A percentile compares a stretch with the other conserved stretches of the same genome.
phyloP scores from a whole-genome alignment of 2,329 filamentous ascomycete species.

The Trichoderma oligosporum region DNA sequence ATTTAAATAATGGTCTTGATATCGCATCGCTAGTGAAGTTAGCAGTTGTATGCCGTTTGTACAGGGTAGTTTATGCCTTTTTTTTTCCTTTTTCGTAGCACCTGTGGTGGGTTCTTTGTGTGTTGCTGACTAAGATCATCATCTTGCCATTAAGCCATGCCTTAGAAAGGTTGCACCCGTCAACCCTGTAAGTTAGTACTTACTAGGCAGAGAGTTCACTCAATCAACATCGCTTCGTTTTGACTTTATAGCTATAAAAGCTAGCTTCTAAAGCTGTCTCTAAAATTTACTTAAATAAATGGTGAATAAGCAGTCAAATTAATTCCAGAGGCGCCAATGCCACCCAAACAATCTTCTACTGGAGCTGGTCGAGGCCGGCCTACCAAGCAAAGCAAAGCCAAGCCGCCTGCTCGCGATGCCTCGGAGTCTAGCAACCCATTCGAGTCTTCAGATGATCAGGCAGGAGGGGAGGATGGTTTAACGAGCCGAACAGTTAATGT shows the following conservation, averaged over 20 bases:
- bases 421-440: slow-evolving; percentile 36
- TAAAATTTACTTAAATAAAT: neutral
- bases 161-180: no score
- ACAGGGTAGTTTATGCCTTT: neutral
- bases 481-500: slow-evolving; percentile 18
- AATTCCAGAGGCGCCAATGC: slow-evolving; percentile 32
- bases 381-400: slow-evolving; percentile 29
- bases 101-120: neutral
- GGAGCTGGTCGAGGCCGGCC: slow-evolving; percentile 37
- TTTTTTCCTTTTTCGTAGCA: no score
- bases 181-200: no score
- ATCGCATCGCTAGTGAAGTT: neutral
- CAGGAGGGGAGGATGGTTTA: slow-evolving; percentile 27
- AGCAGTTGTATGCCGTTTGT: neutral
- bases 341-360: slow-evolving; percentile 40
- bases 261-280: neutral
- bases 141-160: no score
- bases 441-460: slow-evolving; percentile 34
- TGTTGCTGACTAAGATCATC: slow-evolving; percentile 8
- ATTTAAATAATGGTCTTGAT: neutral
- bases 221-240: no score
- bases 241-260: no score
- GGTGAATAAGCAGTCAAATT: neutral
- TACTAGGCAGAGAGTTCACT: no score
- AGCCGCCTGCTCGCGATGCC: slow-evolving; percentile 25